Percentiles rank a stretch among this genome's conserved stretches.
phyloP scores from a whole-genome alignment of 352 stramenopile genomes.

The Peronospora destructor region DNA sequence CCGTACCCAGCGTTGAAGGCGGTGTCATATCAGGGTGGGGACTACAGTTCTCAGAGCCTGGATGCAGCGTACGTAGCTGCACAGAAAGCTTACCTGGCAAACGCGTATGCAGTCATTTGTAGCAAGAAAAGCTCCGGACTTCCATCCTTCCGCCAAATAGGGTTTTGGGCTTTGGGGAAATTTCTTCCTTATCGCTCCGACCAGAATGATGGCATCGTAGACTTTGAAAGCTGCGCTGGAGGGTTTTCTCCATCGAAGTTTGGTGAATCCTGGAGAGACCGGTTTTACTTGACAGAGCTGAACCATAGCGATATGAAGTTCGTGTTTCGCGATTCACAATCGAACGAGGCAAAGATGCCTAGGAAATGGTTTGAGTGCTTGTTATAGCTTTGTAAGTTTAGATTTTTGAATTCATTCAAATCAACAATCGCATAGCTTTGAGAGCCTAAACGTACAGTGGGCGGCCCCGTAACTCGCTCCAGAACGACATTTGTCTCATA shows the following conservation, averaged over 20 bases:
- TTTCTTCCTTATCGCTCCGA: slow-evolving; percentile 29
- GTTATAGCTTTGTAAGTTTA: slow-evolving; percentile 6
- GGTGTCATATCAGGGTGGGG: slow-evolving; percentile 27
- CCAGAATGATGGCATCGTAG: slow-evolving; percentile 27
- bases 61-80: slow-evolving; percentile 22
- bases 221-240: slow-evolving; percentile 25
- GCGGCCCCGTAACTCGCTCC: too few species aligned
- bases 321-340: slow-evolving; percentile 29
- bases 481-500: too few species aligned
- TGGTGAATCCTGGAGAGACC: slow-evolving; percentile 17
- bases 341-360: slow-evolving; percentile 29
- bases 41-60: slow-evolving; percentile 17
- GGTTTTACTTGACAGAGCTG: slow-evolving; percentile 31
- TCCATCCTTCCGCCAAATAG: slow-evolving; percentile 20
- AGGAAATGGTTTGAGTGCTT: slow-evolving; percentile 44
- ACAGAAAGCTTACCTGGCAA: slow-evolving; percentile 22
- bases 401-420: too few species aligned
- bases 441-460: too few species aligned
- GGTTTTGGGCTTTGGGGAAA: slow-evolving; percentile 20
- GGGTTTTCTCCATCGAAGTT: slow-evolving; percentile 33
- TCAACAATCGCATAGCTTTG: too few species aligned
- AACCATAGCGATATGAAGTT: slow-evolving; percentile 37
- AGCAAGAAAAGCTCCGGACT: slow-evolving; percentile 30
- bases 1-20: slow-evolving; percentile 24
- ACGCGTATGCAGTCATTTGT: slow-evolving; percentile 36